Percentiles rank a stretch among this genome's conserved stretches.
Evolutionary conservation across 306 rosid species (phyloP).

Genomic region (Inga oerstediana): DNA sequence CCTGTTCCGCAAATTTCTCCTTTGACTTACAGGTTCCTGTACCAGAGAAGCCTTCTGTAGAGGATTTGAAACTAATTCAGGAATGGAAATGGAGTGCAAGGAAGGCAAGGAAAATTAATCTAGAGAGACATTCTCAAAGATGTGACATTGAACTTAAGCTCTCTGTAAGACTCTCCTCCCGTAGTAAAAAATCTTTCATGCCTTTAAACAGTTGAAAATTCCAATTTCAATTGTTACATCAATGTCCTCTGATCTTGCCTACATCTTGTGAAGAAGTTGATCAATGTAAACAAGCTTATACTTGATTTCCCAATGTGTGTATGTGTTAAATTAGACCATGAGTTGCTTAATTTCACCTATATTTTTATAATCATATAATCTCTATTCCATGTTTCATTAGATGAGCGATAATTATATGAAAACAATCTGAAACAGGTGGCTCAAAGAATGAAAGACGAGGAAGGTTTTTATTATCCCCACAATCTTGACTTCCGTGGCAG

Average conservation of each 20-base stretch:
- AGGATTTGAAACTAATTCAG: constrained; percentile 68
- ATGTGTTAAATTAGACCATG: constrained; percentile 6
- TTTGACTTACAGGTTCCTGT: constrained; percentile 64
- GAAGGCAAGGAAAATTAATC: constrained; percentile 80
- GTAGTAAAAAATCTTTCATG: not conserved
- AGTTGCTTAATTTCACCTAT: constrained; percentile 8
- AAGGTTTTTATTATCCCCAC: constrained; percentile 89
- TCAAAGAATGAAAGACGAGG: constrained; percentile 77
- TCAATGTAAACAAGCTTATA: not conserved
- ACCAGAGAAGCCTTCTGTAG: constrained; percentile 69
- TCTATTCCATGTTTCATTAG: too few relatives aligned
- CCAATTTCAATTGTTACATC: not conserved
- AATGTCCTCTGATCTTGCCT: constrained; percentile 20
- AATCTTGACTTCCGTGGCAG: constrained; percentile 92
- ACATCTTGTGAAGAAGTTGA: constrained; percentile 6
- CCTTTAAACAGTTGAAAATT: constrained; percentile 6
- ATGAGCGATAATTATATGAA: constrained; percentile 25
- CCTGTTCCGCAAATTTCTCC: constrained; percentile 5
- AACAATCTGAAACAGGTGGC: constrained; percentile 69
- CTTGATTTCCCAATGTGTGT: not conserved
- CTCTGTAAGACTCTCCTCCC: constrained; percentile 61
- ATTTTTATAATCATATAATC: constrained; percentile 41
- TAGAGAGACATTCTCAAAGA: constrained; percentile 84
- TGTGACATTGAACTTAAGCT: constrained; percentile 88
- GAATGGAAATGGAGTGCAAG: constrained; percentile 77